phyloP scores from a whole-genome alignment of 2,329 filamentous ascomycete genomes.

The Ophiosphaerella korrae region DNA sequence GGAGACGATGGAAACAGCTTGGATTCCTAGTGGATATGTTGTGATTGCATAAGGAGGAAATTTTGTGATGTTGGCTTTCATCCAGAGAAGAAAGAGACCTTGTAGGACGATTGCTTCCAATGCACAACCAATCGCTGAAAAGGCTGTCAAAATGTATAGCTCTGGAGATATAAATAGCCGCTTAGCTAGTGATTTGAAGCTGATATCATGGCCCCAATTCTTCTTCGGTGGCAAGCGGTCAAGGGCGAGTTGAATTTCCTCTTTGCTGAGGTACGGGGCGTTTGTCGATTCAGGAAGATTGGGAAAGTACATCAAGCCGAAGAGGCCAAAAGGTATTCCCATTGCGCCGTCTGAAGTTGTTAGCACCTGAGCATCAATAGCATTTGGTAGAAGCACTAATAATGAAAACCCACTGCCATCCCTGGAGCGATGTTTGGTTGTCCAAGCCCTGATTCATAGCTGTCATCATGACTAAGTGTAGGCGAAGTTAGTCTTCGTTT shows the following conservation, averaged over 20 bases:
- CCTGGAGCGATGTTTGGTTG: constrained; percentile 22
- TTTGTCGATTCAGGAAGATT: constrained; percentile 34
- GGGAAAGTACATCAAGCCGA: constrained; percentile 34
- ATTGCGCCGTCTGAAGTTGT: constrained; percentile 31
- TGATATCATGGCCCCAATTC: constrained; percentile 31
- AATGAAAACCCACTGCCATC: constrained; percentile 40
- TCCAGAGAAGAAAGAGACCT: constrained; percentile 32
- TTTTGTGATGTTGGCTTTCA: constrained; percentile 23
- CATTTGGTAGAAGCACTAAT: constrained; percentile 18
- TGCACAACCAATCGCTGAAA: constrained; percentile 44
- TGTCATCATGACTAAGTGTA: constrained; percentile 34
- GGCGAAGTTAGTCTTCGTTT: too few species aligned
- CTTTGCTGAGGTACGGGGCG: constrained; percentile 28
- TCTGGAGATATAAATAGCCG: constrained; percentile 27
- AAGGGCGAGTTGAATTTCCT: constrained; percentile 32
- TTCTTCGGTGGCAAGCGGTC: constrained; percentile 32
- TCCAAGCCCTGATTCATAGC: constrained; percentile 35
- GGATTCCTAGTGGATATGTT: constrained; percentile 63
- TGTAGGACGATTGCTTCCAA: constrained; percentile 44
- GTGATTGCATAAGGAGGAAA: constrained; percentile 57
- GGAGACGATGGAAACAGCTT: constrained; percentile 62
- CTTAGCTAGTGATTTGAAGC: constrained; percentile 26
- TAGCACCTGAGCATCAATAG: neutral
- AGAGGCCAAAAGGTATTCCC: constrained; percentile 37
- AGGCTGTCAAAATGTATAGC: constrained; percentile 49